Conservation (phyloP, 495 filamentous ascomycete species). For the Haplographium delicatum region DNA sequence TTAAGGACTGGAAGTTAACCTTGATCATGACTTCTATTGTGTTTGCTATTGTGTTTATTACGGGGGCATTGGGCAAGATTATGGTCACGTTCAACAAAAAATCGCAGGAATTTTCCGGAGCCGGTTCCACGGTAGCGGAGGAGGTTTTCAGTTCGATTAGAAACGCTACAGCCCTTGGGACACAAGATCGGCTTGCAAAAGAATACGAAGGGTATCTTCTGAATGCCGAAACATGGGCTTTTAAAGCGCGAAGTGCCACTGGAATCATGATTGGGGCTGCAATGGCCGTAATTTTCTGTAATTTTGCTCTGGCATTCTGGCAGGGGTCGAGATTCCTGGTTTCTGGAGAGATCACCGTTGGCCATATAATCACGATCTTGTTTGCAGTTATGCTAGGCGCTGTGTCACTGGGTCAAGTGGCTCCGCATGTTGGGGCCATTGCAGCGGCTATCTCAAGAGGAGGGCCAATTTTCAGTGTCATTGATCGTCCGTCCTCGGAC, state of each 20-base stretch:
- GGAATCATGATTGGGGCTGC: constrained; percentile 59
- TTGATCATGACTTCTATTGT: constrained; percentile 23
- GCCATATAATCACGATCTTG: constrained; percentile 10
- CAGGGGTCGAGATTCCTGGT: constrained; percentile 37
- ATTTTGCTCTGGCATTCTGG: constrained; percentile 61
- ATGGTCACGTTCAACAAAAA: constrained; percentile 42
- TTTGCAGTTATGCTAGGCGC: constrained; percentile 10
- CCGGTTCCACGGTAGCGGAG: constrained; percentile 41
- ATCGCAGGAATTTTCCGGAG: constrained; percentile 50
- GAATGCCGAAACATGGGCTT: constrained; percentile 50
- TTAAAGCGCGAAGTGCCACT: constrained; percentile 49
- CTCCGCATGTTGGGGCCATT: constrained; percentile 12
- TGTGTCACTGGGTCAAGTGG: constrained; percentile 2
- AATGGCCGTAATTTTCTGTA: constrained; percentile 40
- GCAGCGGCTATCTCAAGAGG: background rate
- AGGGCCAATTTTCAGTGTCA: constrained; percentile 9
- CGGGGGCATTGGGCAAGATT: constrained; percentile 50
- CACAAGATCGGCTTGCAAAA: constrained; percentile 34
- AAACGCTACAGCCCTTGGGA: constrained; percentile 47
- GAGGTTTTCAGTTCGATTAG: constrained; percentile 45
- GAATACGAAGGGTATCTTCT: constrained; percentile 42
- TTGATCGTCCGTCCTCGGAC: constrained; percentile 39
- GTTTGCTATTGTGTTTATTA: constrained; percentile 51
- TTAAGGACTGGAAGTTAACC: constrained; percentile 47
- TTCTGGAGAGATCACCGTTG: constrained; percentile 2